phyloP scores from a whole-genome alignment of 208 protist genomes.

The Porcisia hertigi region DNA sequence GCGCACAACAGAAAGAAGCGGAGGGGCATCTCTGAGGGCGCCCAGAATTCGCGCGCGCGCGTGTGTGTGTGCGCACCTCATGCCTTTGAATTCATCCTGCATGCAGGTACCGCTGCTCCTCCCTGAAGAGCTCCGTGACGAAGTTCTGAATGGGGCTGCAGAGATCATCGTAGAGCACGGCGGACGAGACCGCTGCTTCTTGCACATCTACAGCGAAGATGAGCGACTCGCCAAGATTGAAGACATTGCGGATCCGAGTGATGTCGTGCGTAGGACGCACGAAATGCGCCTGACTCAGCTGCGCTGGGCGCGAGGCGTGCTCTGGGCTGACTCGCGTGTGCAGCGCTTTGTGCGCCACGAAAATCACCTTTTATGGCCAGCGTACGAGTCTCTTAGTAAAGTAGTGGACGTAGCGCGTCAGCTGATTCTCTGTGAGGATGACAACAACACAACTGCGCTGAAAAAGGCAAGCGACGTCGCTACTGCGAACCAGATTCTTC shows the following conservation, averaged over 20 bases:
- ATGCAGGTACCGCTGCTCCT: conserved; percentile 27
- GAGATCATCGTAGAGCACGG: conserved; percentile 62
- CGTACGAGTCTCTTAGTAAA: conserved; percentile 30
- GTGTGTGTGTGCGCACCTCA: not conserved
- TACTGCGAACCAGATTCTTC: conserved; percentile 44
- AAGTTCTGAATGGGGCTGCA: conserved; percentile 41
- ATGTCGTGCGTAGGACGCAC: conserved; percentile 27
- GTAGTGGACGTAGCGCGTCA: conserved; percentile 52
- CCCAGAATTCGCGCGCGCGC: not conserved
- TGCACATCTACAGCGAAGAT: conserved; percentile 68
- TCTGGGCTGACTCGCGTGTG: conserved; percentile 47
- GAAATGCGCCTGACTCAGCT: conserved; percentile 44
- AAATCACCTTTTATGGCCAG: conserved; percentile 61
- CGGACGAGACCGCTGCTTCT: conserved; percentile 38
- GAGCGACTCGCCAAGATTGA: conserved; percentile 50
- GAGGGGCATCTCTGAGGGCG: not conserved
- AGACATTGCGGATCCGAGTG: not conserved
- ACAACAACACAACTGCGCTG: conserved; percentile 20
- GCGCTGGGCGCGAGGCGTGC: conserved; percentile 50
- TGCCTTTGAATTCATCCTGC: conserved; percentile 4
- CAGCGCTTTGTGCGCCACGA: conserved; percentile 44
- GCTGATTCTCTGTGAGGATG: conserved; percentile 48
- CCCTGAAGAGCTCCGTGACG: conserved; percentile 38
- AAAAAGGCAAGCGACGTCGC: conserved; percentile 31
- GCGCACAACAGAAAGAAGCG: not conserved